Base-by-base conservation (phyloP, 2,329 filamentous ascomycete species). In the Akanthomyces muscarius region DNA sequence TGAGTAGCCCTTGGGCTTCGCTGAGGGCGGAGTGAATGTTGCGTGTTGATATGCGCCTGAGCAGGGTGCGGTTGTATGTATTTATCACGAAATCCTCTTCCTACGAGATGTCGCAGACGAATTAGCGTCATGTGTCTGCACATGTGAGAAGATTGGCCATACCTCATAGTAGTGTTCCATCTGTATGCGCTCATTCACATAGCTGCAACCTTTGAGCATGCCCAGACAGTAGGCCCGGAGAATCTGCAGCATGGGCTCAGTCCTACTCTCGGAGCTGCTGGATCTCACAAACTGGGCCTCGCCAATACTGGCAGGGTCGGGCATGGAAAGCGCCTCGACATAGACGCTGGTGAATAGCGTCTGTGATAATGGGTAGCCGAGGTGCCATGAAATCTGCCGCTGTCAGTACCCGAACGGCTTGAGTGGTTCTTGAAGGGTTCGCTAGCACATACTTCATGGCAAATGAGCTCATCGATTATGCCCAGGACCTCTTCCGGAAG, bases 81-180 rank as follows among this genome's bases (percentile, higher is more conserved):
- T 96, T 92, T 7, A 92, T 93, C 23, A 96, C 91, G 72, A 99
- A 97, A 71, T 99, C 95, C 75, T 99, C 95, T 76, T 99, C 95
- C 88, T 94, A 52, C 18, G 36, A 6, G 13, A 23, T 67, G 18
- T 14, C 13, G 5, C 13, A 38, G 1, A 13, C 61, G 14, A 61
- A 14, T 21, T n/a, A 1, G 21, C 11, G 11, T 41, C 38, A 41
- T 41, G 38, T 4, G 8, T 23, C n/a, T 5, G 14, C 21, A 5
- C 33, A 14, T 11, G 28, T 44, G 25, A 6, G 47, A 13, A 11
- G 21, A 59, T 66, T 61, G 60, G 30, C 73, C 78, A 66, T 74
- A 90, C 90, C 83, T 99, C 95, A 69, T 94, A 98, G 72, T 89
- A 97, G 68, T 96, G 89, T 73, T 97, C 91, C n/a, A 83, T 82